Base-by-base conservation (phyloP, 805 yeast species). In the Candida gorgasii region DNA sequence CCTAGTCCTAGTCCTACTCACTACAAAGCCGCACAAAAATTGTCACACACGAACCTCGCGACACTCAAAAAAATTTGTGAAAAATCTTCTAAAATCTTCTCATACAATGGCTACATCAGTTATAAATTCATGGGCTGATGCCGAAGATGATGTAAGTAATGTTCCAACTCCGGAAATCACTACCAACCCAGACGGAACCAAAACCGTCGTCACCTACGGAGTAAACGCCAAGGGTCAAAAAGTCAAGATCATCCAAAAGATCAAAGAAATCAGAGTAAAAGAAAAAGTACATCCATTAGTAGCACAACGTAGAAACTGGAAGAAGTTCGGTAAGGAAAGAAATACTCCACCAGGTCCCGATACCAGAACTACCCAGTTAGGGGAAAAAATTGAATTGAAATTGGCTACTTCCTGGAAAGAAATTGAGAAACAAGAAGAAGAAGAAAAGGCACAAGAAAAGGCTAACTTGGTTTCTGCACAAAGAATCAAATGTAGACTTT, bases 221-320 rank as follows among this genome's bases (percentile, higher is more conserved):
- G 68, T 79, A 50, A 84, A 86, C 55, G 83, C 79, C 37, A 81
- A 84, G 47, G 95, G 95, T 46, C 82, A 87, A 63, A 89, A 85
- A 61, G 88, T 86, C 49, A 88, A 85, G 65, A 79, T 90, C 40
- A 89, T 96, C 34, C 96, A 90, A 64, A 86, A 77, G 61, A 80
- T 93, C 61, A 83, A 78, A 62, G 86, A 84, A 57, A 79, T 86
- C 46, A 78, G 76, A 53, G 87, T 84, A 29, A 83, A 80, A 58
- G 96, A 88, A 63, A 79, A 75, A 49, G 97, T 89, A 31, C 87
- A 88, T 63, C 89, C 86, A 38, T 74, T 77, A 32, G 88, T 92
- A 47, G 97, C 97, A n/a, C 76, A 72, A 44, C 86, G 98, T 67
- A 84, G 83, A 64, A 79, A 79, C 52, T 93, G 97, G 98, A 62